Evolutionary conservation across 129 eudicot species (phyloP), one percentile per base, ranked within the genome.

Genomic region (Scalesia atractyloides): DNA sequence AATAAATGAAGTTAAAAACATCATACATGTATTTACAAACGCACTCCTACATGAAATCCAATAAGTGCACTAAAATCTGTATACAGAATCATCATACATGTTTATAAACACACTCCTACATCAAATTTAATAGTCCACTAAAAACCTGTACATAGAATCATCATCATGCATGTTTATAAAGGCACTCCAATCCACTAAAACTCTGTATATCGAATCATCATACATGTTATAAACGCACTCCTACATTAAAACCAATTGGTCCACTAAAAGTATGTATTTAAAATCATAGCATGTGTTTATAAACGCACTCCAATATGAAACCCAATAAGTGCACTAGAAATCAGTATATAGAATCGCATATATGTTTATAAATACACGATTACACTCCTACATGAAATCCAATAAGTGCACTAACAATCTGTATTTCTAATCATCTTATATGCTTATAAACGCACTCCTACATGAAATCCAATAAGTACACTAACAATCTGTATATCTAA

Each of bases 1-100:
- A 62, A 73, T 0, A 17, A 63, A 34, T 22, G 4, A 6, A 53
- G 73, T 75, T 43, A 74, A 50, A 61, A 73, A 15, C 39, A 48
- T 19, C 52, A 73, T 73, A 73, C 14, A 14, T 7, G 46, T 41
- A 41, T 41, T 41, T 41, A 41, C 8, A 41, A 41, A 41, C 10
- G 10, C 46, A 41, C 46, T 9, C 46, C 46, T 41, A 41, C 46
- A 41, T 41, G 46, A 41, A 6, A 41, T 41, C 46, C 46, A 41
- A 6, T 7, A 39, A 39, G 9, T 39, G 44, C 44, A 39, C 44
- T 39, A 39, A 39, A 39, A 6, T 39, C 44, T 39, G 44, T 39
- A 39, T 39, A 39, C 44, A 39, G 44, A 39, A 39, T 39, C 44
- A 39, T 39, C 44, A 39, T 39, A 64, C 9, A 64, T 64, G 24